Evolutionary conservation across 176 grass and related monocot species (phyloP).

Genomic region (Eleusine coracana): DNA sequence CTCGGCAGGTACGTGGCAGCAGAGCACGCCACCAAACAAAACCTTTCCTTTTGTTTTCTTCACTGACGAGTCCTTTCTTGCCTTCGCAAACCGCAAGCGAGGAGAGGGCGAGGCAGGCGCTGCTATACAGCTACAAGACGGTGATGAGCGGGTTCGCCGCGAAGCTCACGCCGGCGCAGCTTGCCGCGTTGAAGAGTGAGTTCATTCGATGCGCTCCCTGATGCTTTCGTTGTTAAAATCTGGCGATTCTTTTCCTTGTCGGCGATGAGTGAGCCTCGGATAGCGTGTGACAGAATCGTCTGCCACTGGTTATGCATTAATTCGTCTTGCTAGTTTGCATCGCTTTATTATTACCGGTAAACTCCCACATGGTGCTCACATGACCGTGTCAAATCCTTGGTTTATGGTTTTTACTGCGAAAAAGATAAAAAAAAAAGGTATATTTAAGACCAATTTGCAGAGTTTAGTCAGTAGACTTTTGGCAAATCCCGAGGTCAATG

Average conservation of each 20-base stretch:
- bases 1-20: conserved; percentile 33
- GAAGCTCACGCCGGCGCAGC: conserved; percentile 64
- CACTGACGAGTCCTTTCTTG: neutral
- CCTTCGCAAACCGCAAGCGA: conserved; percentile 35
- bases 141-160: conserved; percentile 69
- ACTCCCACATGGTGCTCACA: conserved; percentile 11
- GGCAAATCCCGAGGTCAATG: conserved; percentile 45
- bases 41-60: neutral
- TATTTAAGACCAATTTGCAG: neutral
- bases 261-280: neutral
- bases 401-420: neutral
- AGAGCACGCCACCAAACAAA: neutral
- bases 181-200: conserved; percentile 58
- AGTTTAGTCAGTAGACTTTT: conserved; percentile 26
- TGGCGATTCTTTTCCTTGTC: neutral
- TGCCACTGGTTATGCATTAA: neutral
- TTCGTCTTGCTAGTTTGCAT: neutral
- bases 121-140: conserved; percentile 69
- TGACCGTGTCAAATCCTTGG: conserved; percentile 2
- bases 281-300: conserved; percentile 16
- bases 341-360: conserved; percentile 3
- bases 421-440: neutral
- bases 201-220: neutral
- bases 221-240: neutral
- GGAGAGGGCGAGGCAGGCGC: conserved; percentile 52